Evolutionary conservation across 768 basidiomycete species (phyloP), one percentile per base, ranked within the genome.

Genomic region (Termitomyces sp.): DNA sequence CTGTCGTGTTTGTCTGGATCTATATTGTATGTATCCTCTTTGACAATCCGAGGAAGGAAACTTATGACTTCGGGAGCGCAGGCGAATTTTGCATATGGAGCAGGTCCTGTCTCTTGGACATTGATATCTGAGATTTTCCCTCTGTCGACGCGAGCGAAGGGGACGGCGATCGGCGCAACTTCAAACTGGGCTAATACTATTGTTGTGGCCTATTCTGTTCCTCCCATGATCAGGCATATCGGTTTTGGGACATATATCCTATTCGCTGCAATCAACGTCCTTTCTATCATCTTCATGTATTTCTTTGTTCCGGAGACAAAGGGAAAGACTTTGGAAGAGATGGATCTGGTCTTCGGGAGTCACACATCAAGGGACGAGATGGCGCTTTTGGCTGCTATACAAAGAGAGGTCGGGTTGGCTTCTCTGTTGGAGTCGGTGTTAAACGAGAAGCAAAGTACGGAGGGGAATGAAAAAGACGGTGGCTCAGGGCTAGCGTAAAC

Each of bases 51-150:
- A 24, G 22, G 13, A 35, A 36, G 45, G 4, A 35, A 36, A 36
- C n/a, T n/a, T 40, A n/a, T 38, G 15, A 28, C 42, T 45, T 35
- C n/a, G 40, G 44, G 52, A 5, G 11, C 13, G 2, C 39, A 60
- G 52, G 38, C 13, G 4, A 62, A 61, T 48, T 67, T 65, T 35
- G 48, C 54, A 28, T 52, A 39, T 16, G 49, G 42, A 9, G 56
- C 61, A 62, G 67, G 70, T 33, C 68, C 56, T 18, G 59, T 66
- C 9, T 66, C 63, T 32, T 60, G 64, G 65, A 73, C 64, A 71
- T 74, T 79, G 12, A 69, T 79, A 50, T 77, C 78, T 13, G 78
- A 79, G 62, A 68, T 79, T 38, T 79, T 79, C 49, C 78, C 78
- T n/a, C 60, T 79, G 40, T 75, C 78, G 48, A 70, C 78, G 15